These are phyloP conservation scores for Epichloe amarillans DNA, from an alignment of 2,329 filamentous ascomycete species.

Conservation along the genomic window DNA sequence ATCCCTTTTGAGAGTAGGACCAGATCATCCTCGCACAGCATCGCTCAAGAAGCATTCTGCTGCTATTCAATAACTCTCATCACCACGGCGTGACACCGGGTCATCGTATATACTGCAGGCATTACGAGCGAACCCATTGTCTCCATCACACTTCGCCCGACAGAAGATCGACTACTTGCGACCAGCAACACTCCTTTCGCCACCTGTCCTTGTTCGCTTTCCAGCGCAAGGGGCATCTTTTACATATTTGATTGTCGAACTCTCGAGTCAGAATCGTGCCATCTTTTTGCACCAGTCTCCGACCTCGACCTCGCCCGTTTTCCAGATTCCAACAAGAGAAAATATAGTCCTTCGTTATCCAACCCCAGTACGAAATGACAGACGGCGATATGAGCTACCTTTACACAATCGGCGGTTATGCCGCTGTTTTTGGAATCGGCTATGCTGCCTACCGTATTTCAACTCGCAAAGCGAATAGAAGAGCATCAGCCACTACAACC, in stretches of 20 bases:
- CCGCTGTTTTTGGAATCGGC: constrained; percentile 22
- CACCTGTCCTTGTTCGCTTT: background rate
- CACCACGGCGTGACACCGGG: background rate
- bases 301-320: background rate
- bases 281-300: background rate
- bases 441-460: constrained; percentile 23
- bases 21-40: background rate
- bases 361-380: constrained; percentile 14
- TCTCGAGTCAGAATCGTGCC: background rate
- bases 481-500: constrained; percentile 13
- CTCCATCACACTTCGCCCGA: background rate
- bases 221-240: background rate
- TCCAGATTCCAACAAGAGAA: background rate
- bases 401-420: constrained; percentile 25
- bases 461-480: constrained; percentile 21
- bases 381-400: constrained; percentile 21
- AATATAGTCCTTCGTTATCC: background rate
- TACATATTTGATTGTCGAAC: background rate
- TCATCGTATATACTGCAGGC: background rate
- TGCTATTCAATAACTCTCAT: background rate
- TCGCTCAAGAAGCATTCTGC: background rate
- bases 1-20: constrained; percentile 6
- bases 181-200: background rate
- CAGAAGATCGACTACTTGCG: background rate
- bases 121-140: background rate